A percentile compares a stretch with the other conserved stretches of the same genome.
Evolutionary conservation across 2,329 filamentous ascomycete genomes (phyloP).

Genomic region (Ustulina deusta): DNA sequence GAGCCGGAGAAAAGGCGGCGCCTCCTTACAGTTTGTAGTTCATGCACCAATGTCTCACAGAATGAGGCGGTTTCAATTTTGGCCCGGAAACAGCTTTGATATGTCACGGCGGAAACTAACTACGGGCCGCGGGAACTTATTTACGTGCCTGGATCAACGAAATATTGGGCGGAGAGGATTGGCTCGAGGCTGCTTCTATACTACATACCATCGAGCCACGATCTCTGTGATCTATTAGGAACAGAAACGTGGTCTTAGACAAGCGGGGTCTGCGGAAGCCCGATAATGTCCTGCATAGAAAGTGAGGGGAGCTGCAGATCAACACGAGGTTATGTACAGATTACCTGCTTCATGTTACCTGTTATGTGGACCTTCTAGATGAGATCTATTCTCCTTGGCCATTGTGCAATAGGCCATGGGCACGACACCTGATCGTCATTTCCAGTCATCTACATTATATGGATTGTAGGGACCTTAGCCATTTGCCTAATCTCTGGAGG

Average conservation of each 20-base stretch:
- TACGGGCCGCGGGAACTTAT: not conserved
- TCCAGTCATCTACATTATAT: not conserved
- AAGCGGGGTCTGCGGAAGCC: conserved; percentile 14
- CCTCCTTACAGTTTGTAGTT: not conserved
- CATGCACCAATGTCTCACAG: conserved; percentile 26
- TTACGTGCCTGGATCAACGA: not conserved
- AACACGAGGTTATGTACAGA: conserved; percentile 1
- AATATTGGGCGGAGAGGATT: conserved; percentile 1
- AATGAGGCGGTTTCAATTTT: conserved; percentile 5
- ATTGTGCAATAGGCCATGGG: not conserved
- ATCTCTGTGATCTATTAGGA: conserved; percentile 32
- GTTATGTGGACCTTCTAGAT: not conserved
- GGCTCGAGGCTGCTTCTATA: conserved; percentile 13
- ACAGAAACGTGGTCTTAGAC: conserved; percentile 34
- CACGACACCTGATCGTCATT: not conserved
- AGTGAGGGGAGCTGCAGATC: not conserved
- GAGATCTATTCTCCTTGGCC: not conserved
- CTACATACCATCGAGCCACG: conserved; percentile 5
- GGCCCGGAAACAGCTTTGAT: not conserved
- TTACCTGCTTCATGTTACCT: not conserved
- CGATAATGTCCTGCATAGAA: conserved; percentile 10
- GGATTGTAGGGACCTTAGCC: not conserved
- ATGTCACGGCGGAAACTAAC: not conserved
- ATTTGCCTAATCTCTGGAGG: conserved; percentile 12
- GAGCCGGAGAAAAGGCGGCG: conserved; percentile 16